Evolutionary conservation across 208 protist genomes (phyloP).

Genomic region (Wallacemonas sp.): DNA sequence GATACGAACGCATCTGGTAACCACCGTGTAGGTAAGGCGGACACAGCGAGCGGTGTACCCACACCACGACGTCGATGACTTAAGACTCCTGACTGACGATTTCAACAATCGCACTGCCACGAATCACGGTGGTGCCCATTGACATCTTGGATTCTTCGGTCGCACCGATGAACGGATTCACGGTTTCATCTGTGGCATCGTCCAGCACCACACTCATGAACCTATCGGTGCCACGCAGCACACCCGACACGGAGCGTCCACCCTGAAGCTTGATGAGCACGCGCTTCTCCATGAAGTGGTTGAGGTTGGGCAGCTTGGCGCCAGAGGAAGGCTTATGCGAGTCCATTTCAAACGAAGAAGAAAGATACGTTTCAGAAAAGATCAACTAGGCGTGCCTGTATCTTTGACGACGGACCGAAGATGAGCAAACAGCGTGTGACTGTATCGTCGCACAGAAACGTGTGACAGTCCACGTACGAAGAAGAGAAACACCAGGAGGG

Average conservation of each 20-base stretch:
- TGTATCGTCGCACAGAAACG: too few species aligned
- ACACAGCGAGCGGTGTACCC: background rate
- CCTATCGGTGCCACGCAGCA: slow-evolving; percentile 95
- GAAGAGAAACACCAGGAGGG: too few species aligned
- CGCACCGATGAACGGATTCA: slow-evolving; percentile 46
- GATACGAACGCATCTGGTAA: background rate
- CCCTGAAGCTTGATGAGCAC: slow-evolving; percentile 94
- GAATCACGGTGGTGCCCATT: slow-evolving; percentile 89
- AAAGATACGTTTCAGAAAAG: slow-evolving; percentile 3
- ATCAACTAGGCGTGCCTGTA: too few species aligned
- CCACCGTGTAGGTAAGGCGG: background rate
- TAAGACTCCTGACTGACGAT: slow-evolving; percentile 82
- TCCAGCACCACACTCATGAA: slow-evolving; percentile 98
- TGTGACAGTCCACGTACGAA: too few species aligned
- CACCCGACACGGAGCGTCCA: slow-evolving; percentile 92
- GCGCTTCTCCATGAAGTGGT: slow-evolving; percentile 94
- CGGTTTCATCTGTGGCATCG: slow-evolving; percentile 94
- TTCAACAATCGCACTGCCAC: slow-evolving; percentile 89
- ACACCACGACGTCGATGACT: too few species aligned
- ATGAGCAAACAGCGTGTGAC: too few species aligned
- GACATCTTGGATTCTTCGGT: slow-evolving; percentile 64
- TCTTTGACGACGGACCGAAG: too few species aligned
- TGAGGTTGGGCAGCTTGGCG: slow-evolving; percentile 76
- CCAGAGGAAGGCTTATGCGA: background rate
- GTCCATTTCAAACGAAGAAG: slow-evolving; percentile 13